Evolutionary conservation across 2,329 filamentous ascomycete genomes (phyloP).

Genomic region (Sphaerulina populicola): DNA sequence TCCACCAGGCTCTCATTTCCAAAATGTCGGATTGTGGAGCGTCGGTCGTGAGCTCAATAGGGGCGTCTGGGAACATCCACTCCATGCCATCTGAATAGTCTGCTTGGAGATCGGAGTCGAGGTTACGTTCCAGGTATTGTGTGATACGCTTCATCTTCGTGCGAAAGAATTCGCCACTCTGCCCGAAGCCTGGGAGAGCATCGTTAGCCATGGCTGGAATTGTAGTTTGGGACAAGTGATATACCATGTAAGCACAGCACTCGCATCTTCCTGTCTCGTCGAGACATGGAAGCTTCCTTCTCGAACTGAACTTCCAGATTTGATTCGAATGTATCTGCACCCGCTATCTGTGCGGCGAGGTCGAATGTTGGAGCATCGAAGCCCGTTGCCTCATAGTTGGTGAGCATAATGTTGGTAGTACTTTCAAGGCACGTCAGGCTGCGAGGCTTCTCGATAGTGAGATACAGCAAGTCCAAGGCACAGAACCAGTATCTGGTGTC

Average conservation of each 20-base stretch:
- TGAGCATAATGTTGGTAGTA: constrained; percentile 3
- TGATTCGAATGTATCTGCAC: constrained; percentile 8
- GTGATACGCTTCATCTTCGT: constrained; percentile 15
- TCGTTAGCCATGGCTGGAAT: not conserved
- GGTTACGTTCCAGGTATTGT: constrained; percentile 10
- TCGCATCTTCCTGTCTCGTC: constrained; percentile 7
- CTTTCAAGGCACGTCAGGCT: not conserved
- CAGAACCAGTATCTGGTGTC: not conserved
- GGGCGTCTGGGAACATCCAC: constrained; percentile 16
- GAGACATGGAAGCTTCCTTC: constrained; percentile 1
- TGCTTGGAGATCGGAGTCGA: constrained; percentile 7
- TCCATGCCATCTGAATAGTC: constrained; percentile 15
- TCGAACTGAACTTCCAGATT: constrained; percentile 9
- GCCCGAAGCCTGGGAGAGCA: constrained; percentile 13
- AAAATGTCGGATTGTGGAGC: constrained; percentile 11
- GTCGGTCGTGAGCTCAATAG: constrained; percentile 15
- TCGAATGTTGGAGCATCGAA: constrained; percentile 9
- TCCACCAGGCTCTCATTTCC: constrained; percentile 18
- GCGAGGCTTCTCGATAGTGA: not conserved
- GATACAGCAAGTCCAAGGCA: not conserved
- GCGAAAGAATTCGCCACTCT: constrained; percentile 17
- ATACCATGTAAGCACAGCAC: constrained; percentile 13
- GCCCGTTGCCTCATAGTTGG: constrained; percentile 10
- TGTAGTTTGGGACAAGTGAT: not conserved
- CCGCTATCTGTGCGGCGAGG: constrained; percentile 6